Base-by-base conservation (phyloP, 1,284 basidiomycete genomes). In the Thecaphora frezii region DNA sequence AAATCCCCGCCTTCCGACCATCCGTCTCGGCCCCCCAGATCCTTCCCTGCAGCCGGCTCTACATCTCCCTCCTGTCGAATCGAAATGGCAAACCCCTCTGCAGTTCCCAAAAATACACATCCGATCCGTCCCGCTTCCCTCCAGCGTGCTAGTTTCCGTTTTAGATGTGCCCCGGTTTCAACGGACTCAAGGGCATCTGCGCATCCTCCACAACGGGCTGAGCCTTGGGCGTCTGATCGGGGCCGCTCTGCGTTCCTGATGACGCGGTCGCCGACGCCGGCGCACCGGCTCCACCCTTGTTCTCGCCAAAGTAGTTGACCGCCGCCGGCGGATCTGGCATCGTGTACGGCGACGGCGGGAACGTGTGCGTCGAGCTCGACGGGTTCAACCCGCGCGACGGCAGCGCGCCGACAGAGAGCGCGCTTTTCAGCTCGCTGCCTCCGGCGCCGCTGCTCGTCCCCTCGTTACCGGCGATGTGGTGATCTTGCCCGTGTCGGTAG, bases 401-500 rank as follows among this genome's bases (percentile, higher is more conserved):
- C 33, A 16, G 22, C 18, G 33, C 23, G 21, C 44, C 26, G 33
- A n/a, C 22, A 4, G 4, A 5, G 28, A 18, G 5, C 38, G 21
- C 22, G 12, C 23, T 13, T 5, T 43, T 7, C 18, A 24, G 33
- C 12, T 14, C 28, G 14, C 16, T 7, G 23, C 14, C 25, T 23
- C 9, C 7, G 51, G 30, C 8, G 36, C 16, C 22, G 36, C 33
- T 39, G 5, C 3, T 21, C n/a, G 12, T 36, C 7, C 33, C 33
- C 18, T 36, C 33, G 12, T 16, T 38, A 3, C 40, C 42, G 1
- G 45, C 21, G 38, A 58, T 50, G 45, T 57, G 54, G 1, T 64
- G 71, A 39, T 71, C 67, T 14, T 59, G 24, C 16, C 71, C 71
- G 38, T 74, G 76, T 13, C 76, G 53, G 47, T 78, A 78, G 25